These are phyloP conservation scores for Macrophomina pseudophaseolina DNA, from an alignment of 2,329 filamentous ascomycete genomes.

Conservation along the genomic window DNA sequence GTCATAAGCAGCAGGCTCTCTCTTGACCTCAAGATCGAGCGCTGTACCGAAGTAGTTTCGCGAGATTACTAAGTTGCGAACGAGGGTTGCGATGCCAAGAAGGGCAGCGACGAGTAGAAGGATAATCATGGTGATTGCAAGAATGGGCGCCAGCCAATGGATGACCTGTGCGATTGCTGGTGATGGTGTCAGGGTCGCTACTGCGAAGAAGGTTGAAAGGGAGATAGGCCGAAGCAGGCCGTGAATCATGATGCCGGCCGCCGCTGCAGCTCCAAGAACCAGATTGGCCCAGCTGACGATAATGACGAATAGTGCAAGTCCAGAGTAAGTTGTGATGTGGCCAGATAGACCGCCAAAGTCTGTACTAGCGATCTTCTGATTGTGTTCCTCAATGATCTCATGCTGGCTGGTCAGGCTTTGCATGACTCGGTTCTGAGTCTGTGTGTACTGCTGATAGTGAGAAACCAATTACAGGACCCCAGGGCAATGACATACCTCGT, in stretches of 20 bases:
- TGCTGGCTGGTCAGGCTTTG: conserved; percentile 6
- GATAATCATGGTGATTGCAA: background rate
- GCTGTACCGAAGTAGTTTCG: background rate
- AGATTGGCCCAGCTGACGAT: conserved; percentile 9
- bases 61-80: conserved; percentile 1
- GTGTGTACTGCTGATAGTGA: conserved; percentile 8
- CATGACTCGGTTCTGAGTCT: background rate
- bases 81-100: background rate
- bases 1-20: background rate
- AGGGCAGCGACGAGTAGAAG: background rate
- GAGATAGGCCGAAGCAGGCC: background rate
- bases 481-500: background rate
- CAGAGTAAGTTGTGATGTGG: conserved; percentile 1
- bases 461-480: background rate
- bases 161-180: too few relatives aligned
- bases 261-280: background rate
- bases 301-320: conserved; percentile 5
- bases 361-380: conserved; percentile 9
- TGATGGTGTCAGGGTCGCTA: background rate
- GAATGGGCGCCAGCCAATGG: too few relatives aligned
- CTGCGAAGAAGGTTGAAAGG: too few relatives aligned
- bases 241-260: background rate
- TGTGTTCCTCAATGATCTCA: conserved; percentile 17
- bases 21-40: conserved; percentile 13
- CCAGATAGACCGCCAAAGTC: background rate